Conservation (phyloP, 225 moss, liverwort and hornwort genomes). For the Antitrichia curtipendula region DNA sequence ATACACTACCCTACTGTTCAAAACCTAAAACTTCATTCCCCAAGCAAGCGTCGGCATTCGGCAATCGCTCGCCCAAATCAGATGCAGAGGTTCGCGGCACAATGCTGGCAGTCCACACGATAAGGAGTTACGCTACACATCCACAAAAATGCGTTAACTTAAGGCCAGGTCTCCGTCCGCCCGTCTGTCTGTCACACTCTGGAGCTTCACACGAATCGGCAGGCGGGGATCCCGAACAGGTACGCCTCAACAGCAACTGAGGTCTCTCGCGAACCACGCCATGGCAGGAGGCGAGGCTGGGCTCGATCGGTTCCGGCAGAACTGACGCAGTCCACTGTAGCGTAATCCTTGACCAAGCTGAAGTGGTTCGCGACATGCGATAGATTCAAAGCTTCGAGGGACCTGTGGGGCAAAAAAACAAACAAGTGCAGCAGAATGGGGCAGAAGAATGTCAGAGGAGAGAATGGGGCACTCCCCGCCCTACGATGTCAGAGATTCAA, state of each 20-base stretch:
- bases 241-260: not conserved
- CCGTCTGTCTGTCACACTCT: not conserved
- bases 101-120: not conserved
- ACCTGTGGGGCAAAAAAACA: not conserved
- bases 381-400: not conserved
- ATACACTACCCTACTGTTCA: not conserved
- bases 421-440: not conserved
- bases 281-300: not conserved
- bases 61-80: not conserved
- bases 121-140: not conserved
- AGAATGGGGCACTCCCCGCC: not conserved
- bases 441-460: not conserved
- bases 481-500: not conserved
- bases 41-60: not conserved
- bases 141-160: not conserved
- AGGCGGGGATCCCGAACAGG: not conserved
- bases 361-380: not conserved
- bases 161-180: not conserved
- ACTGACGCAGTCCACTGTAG: not conserved
- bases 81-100: not conserved
- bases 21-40: not conserved
- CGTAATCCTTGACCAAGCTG: not conserved
- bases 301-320: not conserved
- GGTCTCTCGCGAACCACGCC: not conserved
- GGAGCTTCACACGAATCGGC: not conserved